Conservation (phyloP, 1,284 basidiomycete genomes). For the Pascua sp. region DNA sequence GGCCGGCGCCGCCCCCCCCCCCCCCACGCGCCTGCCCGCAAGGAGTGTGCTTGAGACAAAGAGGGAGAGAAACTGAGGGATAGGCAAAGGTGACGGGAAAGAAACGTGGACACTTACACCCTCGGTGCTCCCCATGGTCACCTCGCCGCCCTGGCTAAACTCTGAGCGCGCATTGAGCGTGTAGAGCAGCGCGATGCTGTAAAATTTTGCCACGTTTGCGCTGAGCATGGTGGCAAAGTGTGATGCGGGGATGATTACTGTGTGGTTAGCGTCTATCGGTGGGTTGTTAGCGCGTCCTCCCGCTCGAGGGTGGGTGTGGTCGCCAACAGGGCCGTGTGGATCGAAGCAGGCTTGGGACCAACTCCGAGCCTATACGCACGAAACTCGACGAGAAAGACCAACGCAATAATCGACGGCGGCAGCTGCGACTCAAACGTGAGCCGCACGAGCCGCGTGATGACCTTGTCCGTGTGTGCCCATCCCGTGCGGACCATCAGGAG, state of each 20-base stretch:
- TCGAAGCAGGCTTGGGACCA: too few relatives aligned
- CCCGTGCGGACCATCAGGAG: conserved; percentile 25
- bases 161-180: conserved; percentile 21
- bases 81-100: too few relatives aligned
- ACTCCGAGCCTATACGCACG: conserved; percentile 10
- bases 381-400: conserved; percentile 25
- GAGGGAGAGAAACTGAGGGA: too few relatives aligned
- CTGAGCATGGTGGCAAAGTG: conserved; percentile 24
- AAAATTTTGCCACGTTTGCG: conserved; percentile 28
- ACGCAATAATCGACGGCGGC: conserved; percentile 22
- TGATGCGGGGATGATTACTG: conserved; percentile 16
- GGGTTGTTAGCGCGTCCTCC: too few relatives aligned
- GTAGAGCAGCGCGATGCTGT: conserved; percentile 29
- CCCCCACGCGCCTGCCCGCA: too few relatives aligned
- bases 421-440: conserved; percentile 32
- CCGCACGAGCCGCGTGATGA: conserved; percentile 23
- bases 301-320: too few relatives aligned
- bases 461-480: conserved; percentile 30
- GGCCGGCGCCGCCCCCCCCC: too few relatives aligned
- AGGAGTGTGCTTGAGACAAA: too few relatives aligned
- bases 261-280: neutral
- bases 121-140: neutral
- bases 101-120: too few relatives aligned
- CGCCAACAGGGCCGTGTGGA: too few relatives aligned
- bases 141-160: neutral